Evolutionary conservation across 2,329 filamentous ascomycete species (phyloP), one percentile per base, ranked within the genome.

Genomic region (Apiospora rasikravindrae): DNA sequence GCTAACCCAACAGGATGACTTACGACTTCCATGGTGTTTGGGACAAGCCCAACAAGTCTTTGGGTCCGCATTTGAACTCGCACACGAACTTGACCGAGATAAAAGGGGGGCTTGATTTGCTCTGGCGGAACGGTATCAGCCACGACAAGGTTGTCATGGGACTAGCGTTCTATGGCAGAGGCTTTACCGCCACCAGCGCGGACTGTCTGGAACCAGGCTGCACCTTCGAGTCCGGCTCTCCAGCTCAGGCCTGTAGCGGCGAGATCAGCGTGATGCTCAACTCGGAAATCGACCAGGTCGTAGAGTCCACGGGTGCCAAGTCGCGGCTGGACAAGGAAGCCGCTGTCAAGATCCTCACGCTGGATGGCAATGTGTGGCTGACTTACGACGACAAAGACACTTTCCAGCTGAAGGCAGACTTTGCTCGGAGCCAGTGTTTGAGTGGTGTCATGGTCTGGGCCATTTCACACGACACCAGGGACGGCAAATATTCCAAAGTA

Each of bases 21-120:
- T 33, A 33, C 33, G 33, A 33, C 33, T 33, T 33, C 33, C 33
- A 33, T 33, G 33, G 33, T 33, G 33, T 33, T 33, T 33, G 33
- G 33, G 33, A 33, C 33, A 33, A 33, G 33, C 33, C 74, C 5
- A 74, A 77, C 13, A 33, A 33, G 77, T 84, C 14, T 76, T 79
- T 14, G 76, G 33, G 33, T 33, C 33, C 33, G 33, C 33, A 33
- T 6, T 33, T 33, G 6, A 33, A 77, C 0, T 44, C 47, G 4
- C 84, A 87, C 71, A 85, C 85, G 0, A 86, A 87, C 73, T 71
- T 86, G 0, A 84, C 84, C 5, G 84, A 87, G 74, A 86, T 86
- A n/a, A 77, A 83, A 8, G 45, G 74, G 0, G 78, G 79, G 0
- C 68, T 86, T 0, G 81, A 86, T 5, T 81, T 88, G 0, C 76